These are phyloP conservation scores for Fusarium sp. DNA, from an alignment of 2,329 filamentous ascomycete genomes.

Conservation along the genomic window DNA sequence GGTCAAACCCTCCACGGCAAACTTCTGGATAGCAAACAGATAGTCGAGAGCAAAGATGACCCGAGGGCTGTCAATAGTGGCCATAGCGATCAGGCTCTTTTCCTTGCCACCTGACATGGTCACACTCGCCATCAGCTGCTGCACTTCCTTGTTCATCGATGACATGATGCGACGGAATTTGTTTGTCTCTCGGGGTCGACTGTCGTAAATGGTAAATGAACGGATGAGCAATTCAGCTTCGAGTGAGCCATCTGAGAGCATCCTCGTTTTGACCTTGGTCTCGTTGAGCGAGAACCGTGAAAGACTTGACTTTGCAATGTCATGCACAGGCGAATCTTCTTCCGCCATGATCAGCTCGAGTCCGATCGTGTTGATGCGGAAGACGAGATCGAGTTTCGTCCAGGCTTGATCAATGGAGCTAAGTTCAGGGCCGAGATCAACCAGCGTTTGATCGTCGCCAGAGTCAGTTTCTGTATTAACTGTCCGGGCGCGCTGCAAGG, in stretches of 20 bases:
- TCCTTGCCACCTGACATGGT: slow-evolving; percentile 89
- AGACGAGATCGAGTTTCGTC: slow-evolving; percentile 93
- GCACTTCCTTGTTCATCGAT: slow-evolving; percentile 89
- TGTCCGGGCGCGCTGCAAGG: slow-evolving; percentile 58
- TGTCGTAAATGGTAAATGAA: slow-evolving; percentile 94
- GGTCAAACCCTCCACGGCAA: slow-evolving; percentile 74
- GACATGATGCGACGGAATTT: slow-evolving; percentile 99
- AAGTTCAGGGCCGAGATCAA: slow-evolving; percentile 73
- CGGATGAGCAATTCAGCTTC: slow-evolving; percentile 94
- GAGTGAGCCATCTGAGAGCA: slow-evolving; percentile 89
- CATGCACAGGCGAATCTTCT: slow-evolving; percentile 77
- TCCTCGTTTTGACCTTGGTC: slow-evolving; percentile 87
- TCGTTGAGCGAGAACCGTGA: slow-evolving; percentile 95
- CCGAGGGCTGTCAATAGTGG: slow-evolving; percentile 92
- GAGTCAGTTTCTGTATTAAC: slow-evolving; percentile 46
- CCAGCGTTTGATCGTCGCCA: slow-evolving; percentile 52
- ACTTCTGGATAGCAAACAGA: slow-evolving; percentile 85
- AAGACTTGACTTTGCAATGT: slow-evolving; percentile 79
- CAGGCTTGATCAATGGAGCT: slow-evolving; percentile 74
- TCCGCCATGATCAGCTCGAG: slow-evolving; percentile 84
- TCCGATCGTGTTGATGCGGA: slow-evolving; percentile 86
- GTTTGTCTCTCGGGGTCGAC: slow-evolving; percentile 85
- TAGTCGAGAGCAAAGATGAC: slow-evolving; percentile 97
- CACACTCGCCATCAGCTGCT: slow-evolving; percentile 97
- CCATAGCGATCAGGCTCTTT: slow-evolving; percentile 83